Base-by-base conservation (phyloP, 306 rosid genomes). In the Rubus parviflorus region DNA sequence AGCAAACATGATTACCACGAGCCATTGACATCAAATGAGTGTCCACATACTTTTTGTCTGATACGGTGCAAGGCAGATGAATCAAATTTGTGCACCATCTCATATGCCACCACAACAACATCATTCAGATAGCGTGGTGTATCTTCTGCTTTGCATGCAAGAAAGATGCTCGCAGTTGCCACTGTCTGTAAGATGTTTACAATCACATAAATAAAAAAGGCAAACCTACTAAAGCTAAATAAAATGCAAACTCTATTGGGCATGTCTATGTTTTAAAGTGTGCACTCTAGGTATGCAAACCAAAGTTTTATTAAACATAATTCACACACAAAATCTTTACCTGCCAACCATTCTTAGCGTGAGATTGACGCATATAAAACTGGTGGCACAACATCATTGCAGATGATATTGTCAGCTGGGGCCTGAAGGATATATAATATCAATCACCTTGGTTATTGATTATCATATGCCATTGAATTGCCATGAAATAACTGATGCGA, bases 301-400 rank as follows among this genome's bases (percentile, higher is more conserved):
- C 12, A 71, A 70, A n/a, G 41, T 51, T 79, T 19, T 37, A 52
- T 23, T 57, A 8, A 56, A 41, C 23, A 73, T 41, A 13, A 57
- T 42, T 22, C 54, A 54, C 67, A 22, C n/a, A 20, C 65, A 72
- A 41, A 41, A 22, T 8, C 8, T 67, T 60, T 82, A 84, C 90
- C 90, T 84, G 85, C 90, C 90, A 84, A 76, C 81, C 90, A 80
- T 84, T 84, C 78, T 82, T 82, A 66, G 90, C 86, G 75, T 76
- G 90, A 69, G 90, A 87, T 51, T 84, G 86, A 57, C 75, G 75
- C 83, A 87, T 77, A 75, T 80, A 87, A 76, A 87, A 87, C 68
- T 81, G 85, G 81, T 87, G 90, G 85, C 90, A 87, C 75, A 87
- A 57, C 86, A 87, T 43, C 80, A 87, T 87, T 35, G 85, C 88